A percentile compares a stretch with the other conserved stretches of the same genome.
Conservation (phyloP, 208 protist species). For the Naegleria lovaniensis region DNA sequence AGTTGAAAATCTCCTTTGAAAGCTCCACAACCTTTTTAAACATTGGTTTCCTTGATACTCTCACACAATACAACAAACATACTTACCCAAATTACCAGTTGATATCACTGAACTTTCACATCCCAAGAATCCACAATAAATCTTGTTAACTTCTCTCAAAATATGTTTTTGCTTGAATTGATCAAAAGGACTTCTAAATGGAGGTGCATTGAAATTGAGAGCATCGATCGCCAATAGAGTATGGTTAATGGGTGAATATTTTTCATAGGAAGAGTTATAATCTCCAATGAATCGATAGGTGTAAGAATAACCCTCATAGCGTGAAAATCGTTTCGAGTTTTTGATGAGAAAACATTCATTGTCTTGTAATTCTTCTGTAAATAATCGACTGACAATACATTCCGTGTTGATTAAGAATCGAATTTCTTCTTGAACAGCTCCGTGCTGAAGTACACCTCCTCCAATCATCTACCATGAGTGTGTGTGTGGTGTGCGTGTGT, state of each 20-base stretch:
- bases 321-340: background rate
- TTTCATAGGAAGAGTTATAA: background rate
- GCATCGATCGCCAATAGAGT: conserved; percentile 10
- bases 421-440: conserved; percentile 36
- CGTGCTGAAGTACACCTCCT: background rate
- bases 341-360: conserved; percentile 24
- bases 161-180: conserved; percentile 56
- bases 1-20: conserved; percentile 68
- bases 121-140: conserved; percentile 60
- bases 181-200: background rate
- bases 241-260: background rate
- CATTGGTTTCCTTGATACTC: background rate
- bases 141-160: conserved; percentile 70
- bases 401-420: conserved; percentile 29
- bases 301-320: conserved; percentile 22
- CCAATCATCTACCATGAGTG: background rate
- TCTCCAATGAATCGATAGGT: background rate
- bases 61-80: background rate
- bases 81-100: conserved; percentile 72
- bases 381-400: conserved; percentile 24
- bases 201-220: background rate
- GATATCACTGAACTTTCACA: conserved; percentile 43
- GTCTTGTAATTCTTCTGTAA: conserved; percentile 24
- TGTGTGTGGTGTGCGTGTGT: too few species aligned
- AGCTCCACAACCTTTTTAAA: conserved; percentile 53